Base-by-base conservation (phyloP, 768 basidiomycete species). In the Leccinum sublutescens region DNA sequence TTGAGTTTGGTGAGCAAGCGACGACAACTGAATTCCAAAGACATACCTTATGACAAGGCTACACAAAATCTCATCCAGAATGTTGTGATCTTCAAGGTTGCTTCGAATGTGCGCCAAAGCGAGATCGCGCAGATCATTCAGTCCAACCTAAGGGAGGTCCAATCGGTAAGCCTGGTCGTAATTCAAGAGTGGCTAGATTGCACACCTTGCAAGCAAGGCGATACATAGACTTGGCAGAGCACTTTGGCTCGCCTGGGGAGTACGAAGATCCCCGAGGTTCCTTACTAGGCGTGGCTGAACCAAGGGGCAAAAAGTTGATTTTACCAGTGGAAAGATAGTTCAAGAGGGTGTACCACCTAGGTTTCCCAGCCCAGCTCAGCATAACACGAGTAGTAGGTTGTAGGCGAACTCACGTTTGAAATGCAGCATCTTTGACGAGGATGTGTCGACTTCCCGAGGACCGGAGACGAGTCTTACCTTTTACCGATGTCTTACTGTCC, bases 221-320 rank as follows among this genome's bases (percentile, higher is more conserved):
- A 58, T 78, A 80, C 74, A 80, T 79, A 0, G 77, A 79, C 55
- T 80, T 80, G 0, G 78, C 75, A 4, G 78, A 80, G 49, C 77
- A 79, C 17, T 34, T 51, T 6, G 62, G 57, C 6, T 45, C 49
- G 6, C 65, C 55, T 1, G 48, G 8, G n/a, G 54, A 19, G 14
- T 47, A 40, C 7, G 47, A 62, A 11, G 52, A 34, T 38, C 14
- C 50, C 2, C 15, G 3, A 2, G 45, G 15, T 21, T 59, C 52
- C 17, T 31, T 38, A 25, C 47, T 58, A 8, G 23, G 5, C 8
- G 23, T 14, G 12, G 64, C 55, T 5, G 70, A 73, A n/a, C 61
- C 68, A 25, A 77, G 69, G 5, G 74, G 71, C 15, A 62, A 54
- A 57, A 78, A 80, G 27, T 56, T 60, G 38, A 74, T 47, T 29